phyloP scores from a whole-genome alignment of 305 asterid genomes.

The Solanum hybrid region DNA sequence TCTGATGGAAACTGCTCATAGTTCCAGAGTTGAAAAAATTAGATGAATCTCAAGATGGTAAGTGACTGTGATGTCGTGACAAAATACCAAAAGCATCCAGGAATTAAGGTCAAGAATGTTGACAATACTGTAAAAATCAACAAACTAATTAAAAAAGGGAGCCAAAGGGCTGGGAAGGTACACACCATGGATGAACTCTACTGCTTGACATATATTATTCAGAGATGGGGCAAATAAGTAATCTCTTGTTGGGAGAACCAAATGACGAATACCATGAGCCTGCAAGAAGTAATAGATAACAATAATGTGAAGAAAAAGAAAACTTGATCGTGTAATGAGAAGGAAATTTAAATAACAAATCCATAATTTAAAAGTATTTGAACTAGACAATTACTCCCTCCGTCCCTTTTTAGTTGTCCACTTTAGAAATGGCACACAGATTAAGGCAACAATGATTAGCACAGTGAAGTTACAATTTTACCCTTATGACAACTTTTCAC shows the following conservation, averaged over 20 bases:
- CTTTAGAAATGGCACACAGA: no score
- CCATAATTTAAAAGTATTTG: not conserved
- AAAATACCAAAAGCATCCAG: not conserved
- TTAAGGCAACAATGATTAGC: no score
- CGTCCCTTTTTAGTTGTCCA: no score
- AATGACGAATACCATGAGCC: conserved; percentile 50
- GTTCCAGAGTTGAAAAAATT: not conserved
- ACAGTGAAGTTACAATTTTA: no score
- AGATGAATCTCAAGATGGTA: not conserved
- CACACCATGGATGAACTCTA: conserved; percentile 53
- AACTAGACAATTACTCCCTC: not conserved
- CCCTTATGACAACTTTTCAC: no score
- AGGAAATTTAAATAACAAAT: not conserved
- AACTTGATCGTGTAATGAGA: not conserved
- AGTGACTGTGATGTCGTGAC: not conserved
- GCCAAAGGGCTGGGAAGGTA: not conserved
- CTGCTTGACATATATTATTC: conserved; percentile 40
- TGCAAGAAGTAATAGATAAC: conserved; percentile 6
- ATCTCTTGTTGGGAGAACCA: conserved; percentile 63
- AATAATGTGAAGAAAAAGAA: not conserved
- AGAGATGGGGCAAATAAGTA: conserved; percentile 55
- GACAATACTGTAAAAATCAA: not conserved
- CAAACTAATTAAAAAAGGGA: not conserved
- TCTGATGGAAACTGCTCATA: not conserved
- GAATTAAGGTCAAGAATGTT: not conserved